Evolutionary conservation across 2,329 filamentous ascomycete genomes (phyloP), one percentile per base, ranked within the genome.

Genomic region (Alternaria rosae): DNA sequence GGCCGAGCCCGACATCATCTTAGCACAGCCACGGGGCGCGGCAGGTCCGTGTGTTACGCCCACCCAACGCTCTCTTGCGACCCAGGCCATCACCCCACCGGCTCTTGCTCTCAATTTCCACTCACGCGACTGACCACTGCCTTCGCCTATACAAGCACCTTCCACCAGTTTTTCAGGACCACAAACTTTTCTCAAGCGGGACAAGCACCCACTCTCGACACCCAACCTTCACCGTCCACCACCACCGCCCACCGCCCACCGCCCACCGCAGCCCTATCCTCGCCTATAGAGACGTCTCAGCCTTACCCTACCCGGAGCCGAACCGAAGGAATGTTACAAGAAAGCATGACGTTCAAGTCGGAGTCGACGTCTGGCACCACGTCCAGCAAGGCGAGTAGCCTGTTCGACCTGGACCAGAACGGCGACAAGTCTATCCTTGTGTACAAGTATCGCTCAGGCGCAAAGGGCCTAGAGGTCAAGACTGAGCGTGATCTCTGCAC

Each of bases 401-500:
- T 81, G 43, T 84, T 83, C 62, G 74, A 75, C 38, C 76, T 85
- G 7, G 79, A 84, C 64, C 80, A 82, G 53, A 72, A 79, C 45
- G 78, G 83, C 72, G 76, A 65, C 30, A 74, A 74, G 47, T 78
- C 78, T 17, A 83, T 84, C 45, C 72, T 85, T 23, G 79, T 84
- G 42, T 84, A 84, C 71, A 77, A 77, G 58, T 83, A 82, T 58
- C 78, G 81, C 25, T 81, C 79, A 9, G 79, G 78, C 20, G 67
- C 71, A 61, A 76, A 71, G 42, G 64, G 69, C 20, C 73, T 84
- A 25, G 76, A 82, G 63, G 76, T 80, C 6, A 78, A 76, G 53
- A 80, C 81, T 43, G 82, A 84, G 58, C 79, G 80, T 62, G 80
- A 82, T 17, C 77, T 85, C 12, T 82, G 80, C 67, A 75, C 74